Evolutionary conservation across 192 early-diverging fungal genomes (phyloP).

Genomic region (Phycomyces blakesleeanus): DNA sequence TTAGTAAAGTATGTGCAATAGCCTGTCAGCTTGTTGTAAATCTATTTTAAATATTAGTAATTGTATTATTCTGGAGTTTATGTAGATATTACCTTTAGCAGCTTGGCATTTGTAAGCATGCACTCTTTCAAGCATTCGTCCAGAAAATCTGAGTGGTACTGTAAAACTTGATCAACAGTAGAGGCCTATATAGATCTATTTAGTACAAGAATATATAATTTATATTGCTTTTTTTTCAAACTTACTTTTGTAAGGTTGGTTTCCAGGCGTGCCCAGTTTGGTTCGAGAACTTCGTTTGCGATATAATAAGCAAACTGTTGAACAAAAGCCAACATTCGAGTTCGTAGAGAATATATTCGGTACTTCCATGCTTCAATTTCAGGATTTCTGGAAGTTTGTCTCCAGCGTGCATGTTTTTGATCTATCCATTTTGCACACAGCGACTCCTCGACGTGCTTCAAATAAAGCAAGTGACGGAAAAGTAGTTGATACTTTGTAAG

Average conservation of each 20-base stretch:
- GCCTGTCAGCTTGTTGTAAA: conserved; percentile 58
- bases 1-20: conserved; percentile 56
- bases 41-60: conserved; percentile 36
- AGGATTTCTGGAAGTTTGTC: conserved; percentile 38
- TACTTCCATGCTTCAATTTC: conserved; percentile 52
- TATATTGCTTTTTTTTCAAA: background rate
- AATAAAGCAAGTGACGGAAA: conserved; percentile 82
- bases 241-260: conserved; percentile 50
- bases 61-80: no score
- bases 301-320: conserved; percentile 90
- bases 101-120: conserved; percentile 78
- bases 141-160: conserved; percentile 78
- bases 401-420: conserved; percentile 54
- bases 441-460: conserved; percentile 85
- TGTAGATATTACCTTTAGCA: conserved; percentile 67
- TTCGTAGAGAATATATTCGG: conserved; percentile 68
- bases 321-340: conserved; percentile 85
- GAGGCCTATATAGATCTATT: conserved; percentile 36
- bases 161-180: conserved; percentile 86
- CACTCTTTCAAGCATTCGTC: conserved; percentile 88
- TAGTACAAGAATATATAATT: background rate
- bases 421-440: conserved; percentile 76
- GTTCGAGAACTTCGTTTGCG: conserved; percentile 91
- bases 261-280: conserved; percentile 77
- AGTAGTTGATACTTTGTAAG: conserved; percentile 89